These are phyloP conservation scores for Trichoderma simmonsii DNA, from an alignment of 2,329 filamentous ascomycete species.

Conservation along the genomic window DNA sequence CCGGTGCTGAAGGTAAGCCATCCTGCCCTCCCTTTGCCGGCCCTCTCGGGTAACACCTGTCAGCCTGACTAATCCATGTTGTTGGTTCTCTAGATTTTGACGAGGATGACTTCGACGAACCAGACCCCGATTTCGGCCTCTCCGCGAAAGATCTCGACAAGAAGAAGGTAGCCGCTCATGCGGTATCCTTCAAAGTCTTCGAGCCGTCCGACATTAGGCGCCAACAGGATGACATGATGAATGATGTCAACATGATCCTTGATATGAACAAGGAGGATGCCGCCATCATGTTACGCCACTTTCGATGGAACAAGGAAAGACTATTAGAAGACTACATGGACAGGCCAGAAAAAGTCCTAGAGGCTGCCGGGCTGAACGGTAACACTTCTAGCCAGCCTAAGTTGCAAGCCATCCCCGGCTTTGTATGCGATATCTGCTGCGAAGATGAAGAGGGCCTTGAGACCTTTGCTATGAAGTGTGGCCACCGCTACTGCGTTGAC, in stretches of 20 bases:
- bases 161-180: conserved; percentile 70
- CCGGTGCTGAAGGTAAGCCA: conserved; percentile 47
- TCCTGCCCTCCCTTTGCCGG: conserved; percentile 14
- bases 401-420: conserved; percentile 69
- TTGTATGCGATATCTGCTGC: conserved; percentile 93
- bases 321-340: conserved; percentile 98
- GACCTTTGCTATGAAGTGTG: conserved; percentile 93
- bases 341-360: conserved; percentile 70
- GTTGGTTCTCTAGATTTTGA: conserved; percentile 48
- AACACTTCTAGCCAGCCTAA: conserved; percentile 60
- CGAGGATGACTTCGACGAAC: conserved; percentile 54
- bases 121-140: conserved; percentile 53
- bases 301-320: conserved; percentile 94
- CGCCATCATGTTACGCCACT: conserved; percentile 84
- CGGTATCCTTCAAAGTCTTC: conserved; percentile 81
- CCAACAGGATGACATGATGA: conserved; percentile 81
- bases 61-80: conserved; percentile 12
- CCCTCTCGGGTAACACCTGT: not conserved
- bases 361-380: conserved; percentile 76
- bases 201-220: conserved; percentile 75
- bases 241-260: conserved; percentile 87
- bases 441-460: conserved; percentile 75
- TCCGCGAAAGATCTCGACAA: conserved; percentile 62
- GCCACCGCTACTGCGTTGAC: conserved; percentile 86
- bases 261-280: conserved; percentile 85